Percentiles rank a stretch among this genome's conserved stretches.
These are phyloP conservation scores for Sistotremastrum suecicum DNA, from an alignment of 768 basidiomycete genomes.

Conservation along the genomic window DNA sequence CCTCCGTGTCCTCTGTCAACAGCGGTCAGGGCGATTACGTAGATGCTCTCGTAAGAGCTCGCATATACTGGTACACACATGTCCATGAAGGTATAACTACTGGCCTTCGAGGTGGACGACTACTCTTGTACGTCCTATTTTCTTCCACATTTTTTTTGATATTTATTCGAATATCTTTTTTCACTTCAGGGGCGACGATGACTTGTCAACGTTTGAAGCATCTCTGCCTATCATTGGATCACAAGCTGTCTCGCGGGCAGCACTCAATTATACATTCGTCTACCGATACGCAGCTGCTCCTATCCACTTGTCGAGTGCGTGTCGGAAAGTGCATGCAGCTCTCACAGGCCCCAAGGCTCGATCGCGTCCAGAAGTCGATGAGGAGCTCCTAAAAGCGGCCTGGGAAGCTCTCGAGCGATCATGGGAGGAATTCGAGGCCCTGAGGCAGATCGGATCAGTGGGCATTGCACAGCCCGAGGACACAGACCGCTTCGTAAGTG, in stretches of 20 bases:
- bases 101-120: conserved; percentile 72
- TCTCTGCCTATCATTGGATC: conserved; percentile 28
- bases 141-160: not conserved
- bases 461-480: conserved; percentile 32
- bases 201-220: conserved; percentile 57
- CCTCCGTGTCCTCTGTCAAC: conserved; percentile 29
- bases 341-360: conserved; percentile 69
- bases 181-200: conserved; percentile 49
- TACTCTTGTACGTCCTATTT: conserved; percentile 47
- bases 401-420: conserved; percentile 74
- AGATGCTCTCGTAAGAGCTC: conserved; percentile 46
- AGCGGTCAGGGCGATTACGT: conserved; percentile 41
- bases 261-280: conserved; percentile 35
- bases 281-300: conserved; percentile 54
- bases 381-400: conserved; percentile 53
- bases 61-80: conserved; percentile 84
- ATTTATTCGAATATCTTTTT: not conserved
- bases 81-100: conserved; percentile 74
- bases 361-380: conserved; percentile 44
- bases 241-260: conserved; percentile 19
- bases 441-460: conserved; percentile 30
- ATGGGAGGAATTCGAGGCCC: conserved; percentile 71
- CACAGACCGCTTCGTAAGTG: conserved; percentile 55
- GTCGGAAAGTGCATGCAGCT: conserved; percentile 62
- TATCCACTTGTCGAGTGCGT: conserved; percentile 60